These are phyloP conservation scores for Chalciporus piperatus DNA, from an alignment of 768 basidiomycete genomes.

Conservation along the genomic window DNA sequence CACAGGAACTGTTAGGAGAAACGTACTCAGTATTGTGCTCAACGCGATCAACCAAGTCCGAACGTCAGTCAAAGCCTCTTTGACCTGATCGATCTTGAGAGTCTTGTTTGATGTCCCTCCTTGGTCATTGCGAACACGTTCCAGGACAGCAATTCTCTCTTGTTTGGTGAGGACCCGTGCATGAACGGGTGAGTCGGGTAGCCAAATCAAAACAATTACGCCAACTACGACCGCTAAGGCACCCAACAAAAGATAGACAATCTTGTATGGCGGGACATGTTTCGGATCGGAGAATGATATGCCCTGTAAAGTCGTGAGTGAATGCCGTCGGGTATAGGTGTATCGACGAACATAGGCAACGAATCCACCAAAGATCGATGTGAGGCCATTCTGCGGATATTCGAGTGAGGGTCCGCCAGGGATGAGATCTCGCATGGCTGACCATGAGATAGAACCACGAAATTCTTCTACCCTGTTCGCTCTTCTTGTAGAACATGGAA, in stretches of 20 bases:
- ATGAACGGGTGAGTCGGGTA: constrained; percentile 55
- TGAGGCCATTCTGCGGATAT: constrained; percentile 50
- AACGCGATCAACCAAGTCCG: constrained; percentile 64
- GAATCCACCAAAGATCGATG: constrained; percentile 60
- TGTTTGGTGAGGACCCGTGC: constrained; percentile 54
- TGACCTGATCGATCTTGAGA: constrained; percentile 55
- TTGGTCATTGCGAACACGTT: constrained; percentile 65
- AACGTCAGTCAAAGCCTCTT: constrained; percentile 54
- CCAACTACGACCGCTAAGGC: constrained; percentile 62
- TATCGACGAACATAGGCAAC: constrained; percentile 50
- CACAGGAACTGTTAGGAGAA: neutral
- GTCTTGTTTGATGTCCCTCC: constrained; percentile 61
- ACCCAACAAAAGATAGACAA: constrained; percentile 59
- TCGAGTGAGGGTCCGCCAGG: neutral
- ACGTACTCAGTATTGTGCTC: constrained; percentile 55
- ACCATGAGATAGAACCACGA: constrained; percentile 71
- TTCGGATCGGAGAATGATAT: constrained; percentile 53
- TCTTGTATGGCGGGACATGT: constrained; percentile 53
- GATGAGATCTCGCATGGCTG: constrained; percentile 1
- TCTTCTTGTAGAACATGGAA: constrained; percentile 68
- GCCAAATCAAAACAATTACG: constrained; percentile 34
- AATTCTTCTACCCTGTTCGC: constrained; percentile 54
- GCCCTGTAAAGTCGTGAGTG: constrained; percentile 36
- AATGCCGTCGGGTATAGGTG: neutral
- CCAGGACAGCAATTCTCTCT: constrained; percentile 61